These are phyloP conservation scores for Cokeromyces recurvatus DNA, from an alignment of 371 early-diverging fungal genomes.

Conservation along the genomic window DNA sequence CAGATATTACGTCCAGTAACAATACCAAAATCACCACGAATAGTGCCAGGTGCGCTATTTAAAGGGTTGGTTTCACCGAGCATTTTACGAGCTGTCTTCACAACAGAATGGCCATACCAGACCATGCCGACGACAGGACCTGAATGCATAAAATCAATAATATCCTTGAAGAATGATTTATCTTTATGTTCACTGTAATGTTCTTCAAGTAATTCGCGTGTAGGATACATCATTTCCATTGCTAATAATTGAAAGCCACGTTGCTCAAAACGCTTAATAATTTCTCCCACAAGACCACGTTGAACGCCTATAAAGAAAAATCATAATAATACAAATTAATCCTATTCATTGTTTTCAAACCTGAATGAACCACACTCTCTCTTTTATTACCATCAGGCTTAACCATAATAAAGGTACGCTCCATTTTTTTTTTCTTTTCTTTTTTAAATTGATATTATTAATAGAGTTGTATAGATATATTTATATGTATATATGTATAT, in stretches of 20 bases:
- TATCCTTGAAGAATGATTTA: slow-evolving; percentile 93
- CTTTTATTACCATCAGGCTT: slow-evolving; percentile 14
- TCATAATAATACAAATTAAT: too few relatives aligned
- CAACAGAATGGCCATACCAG: slow-evolving; percentile 94
- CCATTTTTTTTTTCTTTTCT: slow-evolving; percentile 13
- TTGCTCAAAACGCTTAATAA: slow-evolving; percentile 90
- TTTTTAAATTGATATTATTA: too few relatives aligned
- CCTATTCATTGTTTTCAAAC: too few relatives aligned
- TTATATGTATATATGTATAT: too few relatives aligned
- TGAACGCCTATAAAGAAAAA: slow-evolving; percentile 54
- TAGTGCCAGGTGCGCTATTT: slow-evolving; percentile 94
- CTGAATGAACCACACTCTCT: too few relatives aligned
- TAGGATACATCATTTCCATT: slow-evolving; percentile 74
- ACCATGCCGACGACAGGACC: slow-evolving; percentile 92
- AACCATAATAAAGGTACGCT: slow-evolving; percentile 15
- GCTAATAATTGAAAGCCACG: slow-evolving; percentile 80
- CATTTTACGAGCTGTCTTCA: slow-evolving; percentile 92
- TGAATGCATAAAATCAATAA: slow-evolving; percentile 80
- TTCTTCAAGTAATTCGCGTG: slow-evolving; percentile 74
- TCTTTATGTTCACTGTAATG: slow-evolving; percentile 89
- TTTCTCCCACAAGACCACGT: slow-evolving; percentile 91
- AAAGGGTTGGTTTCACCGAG: slow-evolving; percentile 93
- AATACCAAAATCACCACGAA: slow-evolving; percentile 97
- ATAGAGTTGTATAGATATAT: too few relatives aligned
- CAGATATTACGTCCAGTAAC: slow-evolving; percentile 92